Percentiles rank a stretch among this genome's conserved stretches.
These are phyloP conservation scores for Schoenoplectus tabernaemontani DNA, from an alignment of 202 grass and related monocot genomes.

Conservation along the genomic window DNA sequence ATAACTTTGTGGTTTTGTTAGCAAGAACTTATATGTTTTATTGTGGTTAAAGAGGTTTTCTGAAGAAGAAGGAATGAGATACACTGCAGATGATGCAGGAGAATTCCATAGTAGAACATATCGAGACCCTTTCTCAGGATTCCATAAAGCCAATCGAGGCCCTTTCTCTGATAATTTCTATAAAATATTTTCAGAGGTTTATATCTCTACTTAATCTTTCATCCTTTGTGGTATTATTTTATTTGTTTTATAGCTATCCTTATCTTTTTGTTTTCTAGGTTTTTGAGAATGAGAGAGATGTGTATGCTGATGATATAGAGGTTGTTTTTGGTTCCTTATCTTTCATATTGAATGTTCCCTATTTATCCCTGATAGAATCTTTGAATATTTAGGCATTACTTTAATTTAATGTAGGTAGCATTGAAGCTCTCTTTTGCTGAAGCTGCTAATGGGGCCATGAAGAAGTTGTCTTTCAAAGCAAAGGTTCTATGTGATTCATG, in stretches of 20 bases:
- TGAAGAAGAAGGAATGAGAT: slow-evolving; percentile 38
- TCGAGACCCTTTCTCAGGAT: slow-evolving; percentile 62
- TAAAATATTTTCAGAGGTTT: slow-evolving; percentile 93
- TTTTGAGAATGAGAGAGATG: slow-evolving; percentile 51
- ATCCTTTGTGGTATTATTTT: not conserved
- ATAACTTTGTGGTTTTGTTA: slow-evolving; percentile 17
- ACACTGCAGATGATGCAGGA: slow-evolving; percentile 22
- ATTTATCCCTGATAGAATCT: not conserved
- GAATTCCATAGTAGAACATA: slow-evolving; percentile 43
- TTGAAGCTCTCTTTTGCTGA: slow-evolving; percentile 79
- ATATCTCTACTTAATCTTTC: slow-evolving; percentile 13
- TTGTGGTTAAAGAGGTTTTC: slow-evolving; percentile 50
- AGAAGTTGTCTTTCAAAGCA: slow-evolving; percentile 54
- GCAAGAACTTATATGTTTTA: not conserved
- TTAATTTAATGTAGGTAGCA: slow-evolving; percentile 41
- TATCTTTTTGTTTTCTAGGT: slow-evolving; percentile 54
- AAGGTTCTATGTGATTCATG: slow-evolving; percentile 85
- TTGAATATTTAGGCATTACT: slow-evolving; percentile 10
- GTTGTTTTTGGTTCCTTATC: slow-evolving; percentile 35
- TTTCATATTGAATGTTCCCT: slow-evolving; percentile 13
- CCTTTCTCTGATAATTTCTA: slow-evolving; percentile 88
- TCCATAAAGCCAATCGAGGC: slow-evolving; percentile 36
- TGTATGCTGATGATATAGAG: slow-evolving; percentile 64
- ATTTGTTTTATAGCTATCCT: slow-evolving; percentile 9
- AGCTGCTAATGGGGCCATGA: slow-evolving; percentile 73